Percentiles rank a stretch among this genome's conserved stretches.
Evolutionary conservation across 1,284 basidiomycete genomes (phyloP).

Genomic region (Boletus sp.): DNA sequence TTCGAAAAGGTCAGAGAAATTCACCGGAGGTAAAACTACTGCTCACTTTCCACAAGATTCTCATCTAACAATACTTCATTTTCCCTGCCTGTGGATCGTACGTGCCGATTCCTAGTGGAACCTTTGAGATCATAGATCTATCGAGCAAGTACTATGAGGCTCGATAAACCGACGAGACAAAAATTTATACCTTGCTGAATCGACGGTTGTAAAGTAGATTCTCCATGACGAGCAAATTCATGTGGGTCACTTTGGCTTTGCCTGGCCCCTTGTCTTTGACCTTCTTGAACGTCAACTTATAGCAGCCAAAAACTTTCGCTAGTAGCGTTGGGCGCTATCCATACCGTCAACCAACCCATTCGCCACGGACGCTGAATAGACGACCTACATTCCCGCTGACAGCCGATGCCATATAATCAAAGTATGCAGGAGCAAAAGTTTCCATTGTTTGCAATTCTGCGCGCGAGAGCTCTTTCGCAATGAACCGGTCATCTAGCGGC

Average conservation of each 20-base stretch:
- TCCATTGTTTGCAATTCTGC: constrained; percentile 95
- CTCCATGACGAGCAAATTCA: constrained; percentile 98
- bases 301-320: constrained; percentile 98
- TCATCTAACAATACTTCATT: constrained; percentile 95
- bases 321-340: constrained; percentile 89
- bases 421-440: constrained; percentile 97
- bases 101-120: constrained; percentile 88
- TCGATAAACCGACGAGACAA: not conserved
- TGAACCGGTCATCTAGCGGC: constrained; percentile 89
- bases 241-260: constrained; percentile 81
- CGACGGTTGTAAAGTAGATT: constrained; percentile 94
- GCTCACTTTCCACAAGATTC: constrained; percentile 83
- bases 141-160: constrained; percentile 8
- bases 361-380: not conserved
- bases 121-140: constrained; percentile 97
- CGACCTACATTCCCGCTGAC: constrained; percentile 71
- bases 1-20: constrained; percentile 37
- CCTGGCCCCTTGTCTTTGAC: constrained; percentile 63
- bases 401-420: constrained; percentile 94
- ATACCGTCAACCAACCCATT: constrained; percentile 7
- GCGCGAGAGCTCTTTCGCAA: constrained; percentile 95
- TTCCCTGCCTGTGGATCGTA: constrained; percentile 87
- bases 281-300: constrained; percentile 93
- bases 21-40: not conserved
- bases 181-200: constrained; percentile 73